Base-by-base conservation (phyloP, 257 asterid species). In the Avicennia marina region DNA sequence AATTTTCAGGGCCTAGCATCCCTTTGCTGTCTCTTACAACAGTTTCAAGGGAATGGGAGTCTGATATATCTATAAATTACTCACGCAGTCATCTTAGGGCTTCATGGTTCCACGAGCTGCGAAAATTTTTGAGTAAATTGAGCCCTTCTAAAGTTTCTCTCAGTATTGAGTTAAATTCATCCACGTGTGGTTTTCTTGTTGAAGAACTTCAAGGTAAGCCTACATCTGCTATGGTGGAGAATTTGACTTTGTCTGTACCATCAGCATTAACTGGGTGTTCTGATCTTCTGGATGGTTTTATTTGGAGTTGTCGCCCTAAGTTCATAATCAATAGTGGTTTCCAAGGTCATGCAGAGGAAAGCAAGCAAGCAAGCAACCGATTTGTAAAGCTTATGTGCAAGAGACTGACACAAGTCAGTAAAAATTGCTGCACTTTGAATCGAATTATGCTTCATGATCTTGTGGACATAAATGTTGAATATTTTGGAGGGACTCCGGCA, bases 221-320 rank as follows among this genome's bases (percentile, higher is more conserved):
- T 4, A 31, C 7, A 33, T 31, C 20, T 51, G 29, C n/a, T n/a
- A n/a, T 53, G 13, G 53, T 57, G 20, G 65, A 38, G 47, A 40
- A 58, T 19, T 26, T 58, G 53, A 26, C 3, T 7, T 2, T 56
- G 16, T 24, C 8, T 4, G 1, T 13, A 1, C 7, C 17, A 40
- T 1, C 46, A 40, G 4, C 19, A 13, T 4, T 40, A 4, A 15
- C 11, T 17, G 17, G 2, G 2, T 38, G 13, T 40, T 25, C 12
- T 5, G 3, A n/a, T 22, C 16, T 65, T 32, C 20, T 40, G 10
- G 34, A 39, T 39, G 62, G 13, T 1, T 20, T 56, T 4, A 38
- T 56, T 16, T n/a, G 9, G 47, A 33, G 7, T 26, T 65, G 59
- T 19, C 53, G 50, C 25, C 64, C 71, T 7, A 65, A 21, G 19